A percentile compares a stretch with the other conserved stretches of the same genome.
Conservation (phyloP, 2,329 filamentous ascomycete genomes). For the Zasmidium angulare region DNA sequence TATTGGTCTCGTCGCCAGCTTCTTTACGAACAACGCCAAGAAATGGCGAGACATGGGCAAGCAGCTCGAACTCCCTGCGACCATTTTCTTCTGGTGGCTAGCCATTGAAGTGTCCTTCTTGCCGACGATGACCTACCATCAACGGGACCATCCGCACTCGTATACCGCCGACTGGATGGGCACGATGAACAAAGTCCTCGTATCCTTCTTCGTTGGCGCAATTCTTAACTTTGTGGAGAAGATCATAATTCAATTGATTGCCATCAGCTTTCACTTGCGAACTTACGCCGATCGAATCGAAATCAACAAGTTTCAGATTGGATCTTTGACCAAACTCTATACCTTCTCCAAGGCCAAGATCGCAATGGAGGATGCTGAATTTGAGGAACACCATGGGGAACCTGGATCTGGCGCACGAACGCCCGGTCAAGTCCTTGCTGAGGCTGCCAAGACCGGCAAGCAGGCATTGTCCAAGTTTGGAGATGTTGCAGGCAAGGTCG, state of each 20-base stretch:
- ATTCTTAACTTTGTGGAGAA: constrained; percentile 86
- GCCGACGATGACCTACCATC: constrained; percentile 72
- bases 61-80: constrained; percentile 79
- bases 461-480: constrained; percentile 77
- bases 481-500: constrained; percentile 79
- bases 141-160: constrained; percentile 52
- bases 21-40: constrained; percentile 83
- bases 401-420: constrained; percentile 65
- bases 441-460: constrained; percentile 71
- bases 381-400: constrained; percentile 54
- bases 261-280: constrained; percentile 85
- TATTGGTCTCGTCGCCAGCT: constrained; percentile 64
- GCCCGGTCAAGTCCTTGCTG: constrained; percentile 68
- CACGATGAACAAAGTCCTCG: constrained; percentile 80
- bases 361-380: constrained; percentile 72
- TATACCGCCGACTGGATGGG: constrained; percentile 66
- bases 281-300: constrained; percentile 91
- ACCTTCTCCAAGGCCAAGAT: constrained; percentile 65
- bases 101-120: constrained; percentile 82
- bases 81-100: constrained; percentile 89
- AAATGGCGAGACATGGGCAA: constrained; percentile 91
- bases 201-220: constrained; percentile 77
- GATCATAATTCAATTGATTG: constrained; percentile 91
- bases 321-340: constrained; percentile 64
- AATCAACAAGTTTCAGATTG: constrained; percentile 87